These are phyloP conservation scores for Coemansia sp. DNA, from an alignment of 192 early-diverging fungal species.

Conservation along the genomic window DNA sequence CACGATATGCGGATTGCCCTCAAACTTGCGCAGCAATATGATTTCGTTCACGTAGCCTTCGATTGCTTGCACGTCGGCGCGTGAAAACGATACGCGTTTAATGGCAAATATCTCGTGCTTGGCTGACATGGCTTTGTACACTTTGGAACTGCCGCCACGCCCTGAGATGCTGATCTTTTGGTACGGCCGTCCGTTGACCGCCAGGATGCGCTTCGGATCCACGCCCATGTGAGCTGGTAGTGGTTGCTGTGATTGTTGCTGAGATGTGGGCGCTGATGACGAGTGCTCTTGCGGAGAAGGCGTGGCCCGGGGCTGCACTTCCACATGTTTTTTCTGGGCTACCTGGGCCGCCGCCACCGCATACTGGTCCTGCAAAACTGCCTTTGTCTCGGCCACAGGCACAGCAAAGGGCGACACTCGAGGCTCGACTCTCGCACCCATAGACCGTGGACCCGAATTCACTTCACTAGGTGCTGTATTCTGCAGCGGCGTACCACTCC, in stretches of 20 bases:
- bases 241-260: not conserved
- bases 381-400: conserved; percentile 17
- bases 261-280: not conserved
- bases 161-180: conserved; percentile 65
- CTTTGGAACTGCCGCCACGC: conserved; percentile 84
- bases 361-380: conserved; percentile 25
- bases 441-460: conserved; percentile 1
- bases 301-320: not conserved
- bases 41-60: conserved; percentile 86
- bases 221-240: conserved; percentile 10
- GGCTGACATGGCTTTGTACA: conserved; percentile 78
- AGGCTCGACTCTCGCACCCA: conserved; percentile 2
- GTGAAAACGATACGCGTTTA: conserved; percentile 78
- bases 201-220: conserved; percentile 42
- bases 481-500: not conserved
- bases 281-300: conserved; percentile 8
- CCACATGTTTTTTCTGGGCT: conserved; percentile 5
- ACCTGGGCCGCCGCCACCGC: conserved; percentile 10
- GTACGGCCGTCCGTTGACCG: conserved; percentile 54
- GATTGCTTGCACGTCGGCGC: conserved; percentile 62
- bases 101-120: conserved; percentile 71
- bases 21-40: conserved; percentile 66
- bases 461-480: not conserved
- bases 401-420: conserved; percentile 12
- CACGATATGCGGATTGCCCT: conserved; percentile 72